Percentiles rank a stretch among this genome's conserved stretches.
Evolutionary conservation across 2,329 filamentous ascomycete genomes (phyloP).

Genomic region (Xenosphaeropsis pyriputrescens): DNA sequence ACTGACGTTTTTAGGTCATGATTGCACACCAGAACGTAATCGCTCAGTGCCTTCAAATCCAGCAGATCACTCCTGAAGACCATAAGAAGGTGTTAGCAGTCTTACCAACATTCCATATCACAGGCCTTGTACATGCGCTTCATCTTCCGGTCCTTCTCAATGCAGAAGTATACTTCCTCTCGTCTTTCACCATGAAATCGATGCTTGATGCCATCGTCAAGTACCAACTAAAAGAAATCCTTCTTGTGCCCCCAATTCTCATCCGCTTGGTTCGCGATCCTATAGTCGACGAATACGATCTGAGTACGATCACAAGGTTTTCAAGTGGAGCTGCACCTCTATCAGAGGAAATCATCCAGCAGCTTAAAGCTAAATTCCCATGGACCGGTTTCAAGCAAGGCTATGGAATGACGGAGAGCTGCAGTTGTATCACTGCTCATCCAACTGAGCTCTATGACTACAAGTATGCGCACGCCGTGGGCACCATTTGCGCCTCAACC

Average conservation of each 20-base stretch:
- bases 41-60: constrained; percentile 44
- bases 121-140: constrained; percentile 43
- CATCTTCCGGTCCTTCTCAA: constrained; percentile 49
- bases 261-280: constrained; percentile 44
- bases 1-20: constrained; percentile 24
- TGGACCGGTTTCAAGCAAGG: constrained; percentile 47
- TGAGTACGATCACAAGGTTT: constrained; percentile 40
- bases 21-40: constrained; percentile 38
- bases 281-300: constrained; percentile 37
- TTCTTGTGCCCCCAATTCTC: constrained; percentile 44
- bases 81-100: constrained; percentile 38
- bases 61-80: constrained; percentile 31
- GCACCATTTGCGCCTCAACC: constrained; percentile 40
- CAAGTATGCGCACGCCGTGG: constrained; percentile 39
- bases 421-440: constrained; percentile 46
- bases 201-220: constrained; percentile 37
- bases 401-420: constrained; percentile 56
- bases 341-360: constrained; percentile 37
- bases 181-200: constrained; percentile 43
- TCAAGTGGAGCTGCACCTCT: constrained; percentile 46
- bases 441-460: constrained; percentile 39
- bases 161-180: constrained; percentile 51
- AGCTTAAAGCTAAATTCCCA: constrained; percentile 39
- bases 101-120: constrained; percentile 43
- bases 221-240: constrained; percentile 37